These are phyloP conservation scores for Diplodia seriata DNA, from an alignment of 2,329 filamentous ascomycete genomes.

Conservation along the genomic window DNA sequence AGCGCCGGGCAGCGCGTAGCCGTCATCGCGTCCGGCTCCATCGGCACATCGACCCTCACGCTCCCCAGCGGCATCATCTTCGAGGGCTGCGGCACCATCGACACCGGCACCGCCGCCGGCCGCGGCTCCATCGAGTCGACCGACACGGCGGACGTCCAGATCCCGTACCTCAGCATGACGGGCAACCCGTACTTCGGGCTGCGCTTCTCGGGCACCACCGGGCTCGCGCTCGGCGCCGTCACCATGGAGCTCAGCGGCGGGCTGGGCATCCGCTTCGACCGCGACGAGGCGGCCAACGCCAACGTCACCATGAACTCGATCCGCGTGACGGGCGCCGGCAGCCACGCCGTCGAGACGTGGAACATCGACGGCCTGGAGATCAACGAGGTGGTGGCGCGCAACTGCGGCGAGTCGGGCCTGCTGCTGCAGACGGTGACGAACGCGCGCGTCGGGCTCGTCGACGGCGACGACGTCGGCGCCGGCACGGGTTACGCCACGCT, in stretches of 20 bases:
- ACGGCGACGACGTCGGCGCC: constrained; percentile 61
- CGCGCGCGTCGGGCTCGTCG: constrained; percentile 61
- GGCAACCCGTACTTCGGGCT: constrained; percentile 65
- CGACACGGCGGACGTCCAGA: constrained; percentile 57
- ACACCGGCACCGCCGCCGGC: constrained; percentile 52
- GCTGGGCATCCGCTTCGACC: constrained; percentile 65
- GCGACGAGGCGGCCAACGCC: constrained; percentile 59
- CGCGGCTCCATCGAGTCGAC: constrained; percentile 63
- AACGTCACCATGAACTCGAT: constrained; percentile 63
- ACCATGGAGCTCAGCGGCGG: constrained; percentile 63
- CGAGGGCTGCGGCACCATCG: constrained; percentile 65
- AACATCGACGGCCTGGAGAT: constrained; percentile 64
- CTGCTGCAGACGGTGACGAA: constrained; percentile 63
- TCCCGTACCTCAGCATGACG: constrained; percentile 65
- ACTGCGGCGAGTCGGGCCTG: constrained; percentile 65
- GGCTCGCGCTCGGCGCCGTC: constrained; percentile 59
- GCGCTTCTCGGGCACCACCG: constrained; percentile 60
- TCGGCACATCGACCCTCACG: constrained; percentile 61
- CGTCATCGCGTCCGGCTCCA: constrained; percentile 62
- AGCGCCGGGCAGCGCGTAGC: constrained; percentile 60
- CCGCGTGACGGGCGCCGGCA: constrained; percentile 60
- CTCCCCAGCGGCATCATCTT: constrained; percentile 63
- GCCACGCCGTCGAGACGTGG: constrained; percentile 66
- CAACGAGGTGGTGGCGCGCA: constrained; percentile 59
- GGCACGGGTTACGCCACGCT: constrained; percentile 64